Percentiles rank a stretch among this genome's conserved stretches.
These are phyloP conservation scores for Penicillium paxilli DNA, from an alignment of 495 filamentous ascomycete genomes.

Conservation along the genomic window DNA sequence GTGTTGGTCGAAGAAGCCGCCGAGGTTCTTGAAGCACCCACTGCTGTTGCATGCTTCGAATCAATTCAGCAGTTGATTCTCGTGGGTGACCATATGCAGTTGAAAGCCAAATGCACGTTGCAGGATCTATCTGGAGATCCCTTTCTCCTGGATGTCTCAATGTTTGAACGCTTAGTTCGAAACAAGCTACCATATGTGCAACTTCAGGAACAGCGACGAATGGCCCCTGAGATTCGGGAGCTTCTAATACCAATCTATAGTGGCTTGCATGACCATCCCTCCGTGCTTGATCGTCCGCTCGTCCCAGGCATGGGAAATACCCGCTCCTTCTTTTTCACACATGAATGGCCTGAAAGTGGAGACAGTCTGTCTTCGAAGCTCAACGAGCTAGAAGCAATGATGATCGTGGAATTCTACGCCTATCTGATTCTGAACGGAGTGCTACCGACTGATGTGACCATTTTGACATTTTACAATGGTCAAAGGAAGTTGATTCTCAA, in stretches of 20 bases:
- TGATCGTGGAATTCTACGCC: conserved; percentile 71
- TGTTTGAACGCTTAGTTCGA: conserved; percentile 75
- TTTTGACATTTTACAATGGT: conserved; percentile 91
- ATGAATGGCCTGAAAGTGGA: conserved; percentile 63
- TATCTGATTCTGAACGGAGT: conserved; percentile 73
- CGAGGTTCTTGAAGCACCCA: conserved; percentile 66
- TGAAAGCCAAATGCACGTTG: conserved; percentile 62
- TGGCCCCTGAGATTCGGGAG: conserved; percentile 70
- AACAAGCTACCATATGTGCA: conserved; percentile 65
- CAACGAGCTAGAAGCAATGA: conserved; percentile 74
- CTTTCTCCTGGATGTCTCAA: conserved; percentile 65
- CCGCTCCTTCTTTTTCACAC: conserved; percentile 71
- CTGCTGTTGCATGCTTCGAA: conserved; percentile 64
- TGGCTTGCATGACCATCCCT: conserved; percentile 64
- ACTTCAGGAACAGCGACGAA: conserved; percentile 64
- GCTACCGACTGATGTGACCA: conserved; percentile 62
- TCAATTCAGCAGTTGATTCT: conserved; percentile 72
- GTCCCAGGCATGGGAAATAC: conserved; percentile 78
- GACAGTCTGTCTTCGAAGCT: conserved; percentile 68
- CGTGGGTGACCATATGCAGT: conserved; percentile 75
- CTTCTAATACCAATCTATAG: conserved; percentile 69
- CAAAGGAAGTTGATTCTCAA: conserved; percentile 67
- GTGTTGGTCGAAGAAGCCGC: conserved; percentile 78
- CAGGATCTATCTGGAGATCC: conserved; percentile 53
- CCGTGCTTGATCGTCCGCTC: conserved; percentile 58